A percentile compares a stretch with the other conserved stretches of the same genome.
Evolutionary conservation across 441 rosid genomes (phyloP).

Genomic region (Eugenia klotzschiana): DNA sequence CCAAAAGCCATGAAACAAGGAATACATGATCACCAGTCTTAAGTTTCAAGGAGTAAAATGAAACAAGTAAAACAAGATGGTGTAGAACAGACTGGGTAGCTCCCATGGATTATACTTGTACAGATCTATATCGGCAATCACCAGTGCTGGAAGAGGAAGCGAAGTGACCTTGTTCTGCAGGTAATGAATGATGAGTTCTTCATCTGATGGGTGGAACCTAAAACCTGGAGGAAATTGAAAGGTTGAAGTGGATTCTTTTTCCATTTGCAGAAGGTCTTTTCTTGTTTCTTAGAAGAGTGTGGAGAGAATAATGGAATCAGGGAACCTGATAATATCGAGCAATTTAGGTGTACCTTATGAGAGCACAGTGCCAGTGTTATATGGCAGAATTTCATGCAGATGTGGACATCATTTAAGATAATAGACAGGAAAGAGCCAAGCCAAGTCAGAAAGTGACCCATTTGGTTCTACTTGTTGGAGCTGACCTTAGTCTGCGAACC

Average conservation of each 20-base stretch:
- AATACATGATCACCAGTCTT: neutral
- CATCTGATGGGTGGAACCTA: neutral
- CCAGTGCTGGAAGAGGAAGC: neutral
- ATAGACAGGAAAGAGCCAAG: constrained; percentile 5
- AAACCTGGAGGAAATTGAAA: constrained; percentile 25
- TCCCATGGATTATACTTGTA: constrained; percentile 1
- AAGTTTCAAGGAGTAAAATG: neutral
- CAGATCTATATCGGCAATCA: neutral
- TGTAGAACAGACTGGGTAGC: constrained; percentile 25
- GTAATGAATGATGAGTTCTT: neutral
- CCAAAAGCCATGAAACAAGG: neutral
- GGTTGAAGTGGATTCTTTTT: neutral
- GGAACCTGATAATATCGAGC: constrained; percentile 1
- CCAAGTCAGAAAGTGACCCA: constrained; percentile 4
- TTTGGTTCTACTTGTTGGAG: constrained; percentile 5
- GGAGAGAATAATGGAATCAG: neutral
- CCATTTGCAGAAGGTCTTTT: neutral
- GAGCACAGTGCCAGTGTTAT: constrained; percentile 4
- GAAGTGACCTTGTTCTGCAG: neutral
- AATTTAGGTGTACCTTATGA: neutral
- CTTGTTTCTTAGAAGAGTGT: neutral
- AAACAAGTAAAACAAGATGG: neutral
- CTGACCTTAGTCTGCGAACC: neutral
- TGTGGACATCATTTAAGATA: constrained; percentile 1
- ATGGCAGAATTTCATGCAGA: constrained; percentile 7